A percentile compares a stretch with the other conserved stretches of the same genome.
Evolutionary conservation across 2,329 filamentous ascomycete species (phyloP).

Genomic region (Alternaria metachromatica): DNA sequence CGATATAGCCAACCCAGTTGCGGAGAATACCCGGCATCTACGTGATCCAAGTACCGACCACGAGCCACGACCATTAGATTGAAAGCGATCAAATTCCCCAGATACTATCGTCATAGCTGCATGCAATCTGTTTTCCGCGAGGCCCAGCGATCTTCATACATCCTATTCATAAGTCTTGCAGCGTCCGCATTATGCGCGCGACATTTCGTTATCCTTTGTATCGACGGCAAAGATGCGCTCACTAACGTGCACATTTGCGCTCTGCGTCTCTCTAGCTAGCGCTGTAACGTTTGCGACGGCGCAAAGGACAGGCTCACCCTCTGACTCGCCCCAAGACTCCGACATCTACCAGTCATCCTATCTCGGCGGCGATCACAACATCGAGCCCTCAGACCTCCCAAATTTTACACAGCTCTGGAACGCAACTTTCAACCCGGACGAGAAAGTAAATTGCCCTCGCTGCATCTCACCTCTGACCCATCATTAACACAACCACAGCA

Average conservation of each 20-base stretch:
- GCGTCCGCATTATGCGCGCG: neutral
- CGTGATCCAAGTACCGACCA: conserved; percentile 3
- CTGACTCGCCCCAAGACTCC: conserved; percentile 25
- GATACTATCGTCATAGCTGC: neutral
- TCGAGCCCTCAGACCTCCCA: conserved; percentile 49
- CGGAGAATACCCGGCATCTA: conserved; percentile 12
- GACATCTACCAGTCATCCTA: conserved; percentile 27
- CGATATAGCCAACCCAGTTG: conserved; percentile 3
- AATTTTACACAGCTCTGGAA: conserved; percentile 51
- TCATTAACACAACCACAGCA: conserved; percentile 35
- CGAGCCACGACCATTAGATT: neutral
- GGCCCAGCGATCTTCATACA: neutral
- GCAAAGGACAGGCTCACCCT: conserved; percentile 12
- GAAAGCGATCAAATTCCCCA: neutral
- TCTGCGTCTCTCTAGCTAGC: neutral
- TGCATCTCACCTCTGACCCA: neutral
- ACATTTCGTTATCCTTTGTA: neutral
- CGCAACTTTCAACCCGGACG: conserved; percentile 41
- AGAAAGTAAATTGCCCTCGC: conserved; percentile 29
- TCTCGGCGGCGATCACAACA: conserved; percentile 48
- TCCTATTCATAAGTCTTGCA: neutral
- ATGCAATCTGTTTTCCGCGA: neutral
- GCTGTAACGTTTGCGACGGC: neutral
- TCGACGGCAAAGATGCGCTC: neutral
- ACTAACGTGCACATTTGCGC: neutral